phyloP scores from a whole-genome alignment of 176 grass and related monocot species.

The Ensete ventricosum region DNA sequence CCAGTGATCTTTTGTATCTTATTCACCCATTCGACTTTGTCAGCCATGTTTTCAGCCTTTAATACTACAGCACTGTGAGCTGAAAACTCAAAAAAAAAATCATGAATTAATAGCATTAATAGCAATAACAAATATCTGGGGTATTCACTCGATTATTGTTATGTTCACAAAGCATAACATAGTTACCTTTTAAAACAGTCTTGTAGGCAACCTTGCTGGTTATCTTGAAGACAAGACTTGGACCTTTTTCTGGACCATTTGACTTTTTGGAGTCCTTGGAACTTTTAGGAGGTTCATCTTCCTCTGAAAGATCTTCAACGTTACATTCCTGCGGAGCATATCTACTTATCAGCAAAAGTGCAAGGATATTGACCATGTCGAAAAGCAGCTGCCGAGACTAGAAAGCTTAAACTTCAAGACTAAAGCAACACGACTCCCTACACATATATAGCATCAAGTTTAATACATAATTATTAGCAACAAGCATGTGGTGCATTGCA shows the following conservation, averaged over 20 bases:
- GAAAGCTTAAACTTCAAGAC: neutral
- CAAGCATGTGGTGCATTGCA: neutral
- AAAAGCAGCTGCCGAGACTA: too few species aligned
- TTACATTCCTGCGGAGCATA: conserved; percentile 41
- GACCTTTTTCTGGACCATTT: conserved; percentile 42
- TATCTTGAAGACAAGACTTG: conserved; percentile 59
- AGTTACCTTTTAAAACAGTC: conserved; percentile 83
- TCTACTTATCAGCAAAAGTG: neutral
- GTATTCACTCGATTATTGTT: too few species aligned
- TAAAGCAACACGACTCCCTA: neutral
- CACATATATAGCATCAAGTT: neutral
- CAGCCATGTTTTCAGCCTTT: conserved; percentile 72
- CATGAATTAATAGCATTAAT: neutral
- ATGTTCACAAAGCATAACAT: neutral
- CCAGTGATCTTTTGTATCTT: conserved; percentile 58
- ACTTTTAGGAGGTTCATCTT: conserved; percentile 55
- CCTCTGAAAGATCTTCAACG: conserved; percentile 58
- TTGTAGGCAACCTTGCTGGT: conserved; percentile 71
- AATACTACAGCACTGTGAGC: conserved; percentile 54
- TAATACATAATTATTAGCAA: neutral
- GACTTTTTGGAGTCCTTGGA: conserved; percentile 65
- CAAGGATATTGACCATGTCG: neutral
- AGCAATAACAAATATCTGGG: neutral
- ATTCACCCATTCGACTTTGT: conserved; percentile 64
- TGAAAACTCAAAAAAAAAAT: conserved; percentile 6